Evolutionary conservation across 257 asterid genomes (phyloP), one percentile per base, ranked within the genome.

Genomic region (Solanum peruvianum): DNA sequence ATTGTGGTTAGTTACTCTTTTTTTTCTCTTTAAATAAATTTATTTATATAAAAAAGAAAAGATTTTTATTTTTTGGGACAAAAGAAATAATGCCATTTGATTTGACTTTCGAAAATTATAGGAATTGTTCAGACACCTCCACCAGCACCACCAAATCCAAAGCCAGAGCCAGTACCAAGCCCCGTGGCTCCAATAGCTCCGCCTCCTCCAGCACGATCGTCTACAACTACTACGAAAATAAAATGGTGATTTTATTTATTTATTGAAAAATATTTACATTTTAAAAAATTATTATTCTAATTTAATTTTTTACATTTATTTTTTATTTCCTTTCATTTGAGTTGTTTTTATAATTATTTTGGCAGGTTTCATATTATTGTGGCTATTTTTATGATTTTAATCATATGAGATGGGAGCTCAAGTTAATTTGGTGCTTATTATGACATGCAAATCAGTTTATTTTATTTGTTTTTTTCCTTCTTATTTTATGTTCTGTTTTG

Each of bases 1-100:
- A 82, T 89, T 95, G 97, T 85, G 98, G 98, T 93, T 73, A 91
- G 88, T 52, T 52, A 2, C 4, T 52, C 16, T 52, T 16, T 52
- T 52, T 52, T 16, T 9, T 52, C 16, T 52, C 49, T 41, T 69
- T 31, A 31, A 6, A 33, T 8, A 72, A 31, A 83, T 14, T 80
- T 39, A 9, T 21, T 10, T 23, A 45, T 44, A 18, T 13, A 77
- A 44, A 44, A 25, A 42, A 42, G 6, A 11, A 0, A 1, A 39
- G 41, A 7, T 37, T 41, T 9, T 9, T n/a, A n/a, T 23, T 39
- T 21, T 23, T 23, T 6, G 10, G 27, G 5, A 45, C 3, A 7
- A 0, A 78, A 29, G 1, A 29, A 25, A 29, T 27, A 35, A 3
- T 45, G 9, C 18, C 5, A 18, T 16, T 75, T 44, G n/a, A 42